These are phyloP conservation scores for Cercophora newfieldiana DNA, from an alignment of 495 filamentous ascomycete genomes.

Conservation along the genomic window DNA sequence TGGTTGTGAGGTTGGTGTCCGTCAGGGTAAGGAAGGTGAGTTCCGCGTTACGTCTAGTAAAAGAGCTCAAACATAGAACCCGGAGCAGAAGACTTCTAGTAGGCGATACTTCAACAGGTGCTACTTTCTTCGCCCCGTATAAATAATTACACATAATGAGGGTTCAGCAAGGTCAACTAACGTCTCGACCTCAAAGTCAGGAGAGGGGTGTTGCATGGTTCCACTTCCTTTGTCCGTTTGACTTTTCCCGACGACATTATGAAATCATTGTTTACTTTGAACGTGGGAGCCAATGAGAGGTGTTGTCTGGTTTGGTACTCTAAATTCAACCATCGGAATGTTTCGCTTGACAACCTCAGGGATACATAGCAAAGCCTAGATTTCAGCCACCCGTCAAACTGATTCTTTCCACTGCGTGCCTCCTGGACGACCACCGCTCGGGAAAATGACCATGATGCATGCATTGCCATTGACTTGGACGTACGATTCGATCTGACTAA, in stretches of 20 bases:
- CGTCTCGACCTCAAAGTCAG: not conserved
- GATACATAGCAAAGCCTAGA: no score
- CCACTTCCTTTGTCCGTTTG: constrained; percentile 3
- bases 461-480: no score
- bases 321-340: not conserved
- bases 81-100: no score
- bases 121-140: not conserved
- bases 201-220: not conserved
- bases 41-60: no score
- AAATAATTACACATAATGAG: not conserved
- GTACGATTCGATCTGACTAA: no score
- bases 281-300: not conserved
- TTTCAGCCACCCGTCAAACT: no score
- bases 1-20: not conserved
- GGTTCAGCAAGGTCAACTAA: not conserved
- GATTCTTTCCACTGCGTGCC: no score
- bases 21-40: not conserved
- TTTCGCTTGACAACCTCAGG: no score
- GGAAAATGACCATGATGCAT: no score
- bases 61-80: no score
- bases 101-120: not conserved
- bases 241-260: constrained; percentile 5
- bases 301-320: not conserved
- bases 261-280: constrained; percentile 3
- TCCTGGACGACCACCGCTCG: no score